phyloP scores from a whole-genome alignment of 805 yeast genomes.

The Cyberlindnera misumaiensis region DNA sequence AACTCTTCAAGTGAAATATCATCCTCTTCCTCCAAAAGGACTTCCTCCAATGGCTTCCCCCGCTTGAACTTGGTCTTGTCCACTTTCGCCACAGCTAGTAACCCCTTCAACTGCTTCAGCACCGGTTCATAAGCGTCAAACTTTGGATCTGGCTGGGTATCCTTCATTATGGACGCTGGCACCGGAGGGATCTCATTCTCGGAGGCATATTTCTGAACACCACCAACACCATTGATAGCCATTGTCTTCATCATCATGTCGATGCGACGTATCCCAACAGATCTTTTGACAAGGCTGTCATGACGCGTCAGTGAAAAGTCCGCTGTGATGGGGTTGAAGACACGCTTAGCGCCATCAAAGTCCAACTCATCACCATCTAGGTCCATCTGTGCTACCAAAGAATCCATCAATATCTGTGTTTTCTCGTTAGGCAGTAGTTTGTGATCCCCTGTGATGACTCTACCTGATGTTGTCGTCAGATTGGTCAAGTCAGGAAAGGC shows the following conservation, averaged over 20 bases:
- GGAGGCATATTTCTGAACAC: constrained; percentile 10
- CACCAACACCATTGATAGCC: constrained; percentile 2
- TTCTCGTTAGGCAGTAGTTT: constrained; percentile 30
- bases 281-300: constrained; percentile 21
- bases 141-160: constrained; percentile 13
- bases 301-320: constrained; percentile 2
- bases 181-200: constrained; percentile 21
- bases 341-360: constrained; percentile 12
- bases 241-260: constrained; percentile 14
- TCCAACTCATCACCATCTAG: constrained; percentile 27
- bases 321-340: constrained; percentile 15
- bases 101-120: constrained; percentile 7
- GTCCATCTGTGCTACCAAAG: constrained; percentile 38
- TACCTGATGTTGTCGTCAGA: constrained; percentile 27
- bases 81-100: constrained; percentile 19
- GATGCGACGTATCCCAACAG: constrained; percentile 21
- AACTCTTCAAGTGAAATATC: constrained; percentile 7
- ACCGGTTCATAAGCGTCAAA: constrained; percentile 6
- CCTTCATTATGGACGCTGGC: constrained; percentile 17
- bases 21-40: constrained; percentile 3
- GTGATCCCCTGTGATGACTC: constrained; percentile 19
- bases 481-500: constrained; percentile 37
- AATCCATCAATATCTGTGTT: constrained; percentile 36
- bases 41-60: constrained; percentile 3
- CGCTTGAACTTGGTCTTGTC: constrained; percentile 9